Evolutionary conservation across 305 asterid species (phyloP).

Genomic region (Fraxinus albicans): DNA sequence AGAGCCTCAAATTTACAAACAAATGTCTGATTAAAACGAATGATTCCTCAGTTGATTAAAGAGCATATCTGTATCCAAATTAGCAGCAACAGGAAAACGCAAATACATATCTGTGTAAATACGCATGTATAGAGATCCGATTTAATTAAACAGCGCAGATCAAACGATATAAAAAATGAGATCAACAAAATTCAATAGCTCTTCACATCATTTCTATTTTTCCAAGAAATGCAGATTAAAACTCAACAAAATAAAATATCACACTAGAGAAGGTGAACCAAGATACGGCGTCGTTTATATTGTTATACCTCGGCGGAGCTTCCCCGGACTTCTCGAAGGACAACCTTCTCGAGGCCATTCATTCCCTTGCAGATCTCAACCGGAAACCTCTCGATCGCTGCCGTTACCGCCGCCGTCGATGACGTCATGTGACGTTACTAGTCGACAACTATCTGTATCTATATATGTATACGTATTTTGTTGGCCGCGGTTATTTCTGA

Average conservation of each 20-base stretch:
- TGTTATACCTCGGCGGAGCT: conserved; percentile 78
- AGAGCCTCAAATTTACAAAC: neutral
- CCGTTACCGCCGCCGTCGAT: conserved; percentile 30
- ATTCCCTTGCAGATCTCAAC: conserved; percentile 65
- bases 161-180: conserved; percentile 27
- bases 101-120: neutral
- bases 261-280: conserved; percentile 14
- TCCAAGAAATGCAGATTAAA: neutral
- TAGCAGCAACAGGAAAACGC: neutral
- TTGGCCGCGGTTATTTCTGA: neutral
- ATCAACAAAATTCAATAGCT: conserved; percentile 29
- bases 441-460: conserved; percentile 10
- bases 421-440: conserved; percentile 42
- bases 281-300: neutral
- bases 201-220: conserved; percentile 6
- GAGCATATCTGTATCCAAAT: neutral
- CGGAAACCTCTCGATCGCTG: conserved; percentile 40
- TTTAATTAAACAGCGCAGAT: conserved; percentile 26
- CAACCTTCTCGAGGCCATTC: conserved; percentile 86
- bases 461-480: neutral
- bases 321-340: conserved; percentile 85
- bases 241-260: neutral
- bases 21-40: neutral
- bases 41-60: neutral
- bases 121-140: neutral